Percentiles rank a stretch among this genome's conserved stretches.
Evolutionary conservation across 495 filamentous ascomycete genomes (phyloP).

Genomic region (Talaromyces ruber): DNA sequence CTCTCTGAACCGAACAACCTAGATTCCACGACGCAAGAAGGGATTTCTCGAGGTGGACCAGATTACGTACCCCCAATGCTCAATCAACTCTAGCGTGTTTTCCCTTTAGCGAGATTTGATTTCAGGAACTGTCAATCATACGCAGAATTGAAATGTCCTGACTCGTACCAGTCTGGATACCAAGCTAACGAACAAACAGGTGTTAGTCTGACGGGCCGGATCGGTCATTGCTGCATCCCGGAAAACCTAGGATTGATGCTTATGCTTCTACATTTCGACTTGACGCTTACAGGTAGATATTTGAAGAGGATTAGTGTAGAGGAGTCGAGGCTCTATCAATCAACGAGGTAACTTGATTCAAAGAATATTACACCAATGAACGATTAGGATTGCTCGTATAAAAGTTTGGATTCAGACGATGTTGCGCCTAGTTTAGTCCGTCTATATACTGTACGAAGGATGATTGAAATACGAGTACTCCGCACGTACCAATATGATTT

Average conservation of each 20-base stretch:
- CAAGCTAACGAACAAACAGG: not conserved
- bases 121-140: not conserved
- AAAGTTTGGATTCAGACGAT: not conserved
- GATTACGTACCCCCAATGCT: not conserved
- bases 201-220: constrained; percentile 1
- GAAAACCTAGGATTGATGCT: not conserved
- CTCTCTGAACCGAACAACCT: not conserved
- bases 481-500: not conserved
- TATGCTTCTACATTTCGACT: not conserved
- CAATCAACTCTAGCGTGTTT: not conserved
- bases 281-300: not conserved
- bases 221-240: not conserved
- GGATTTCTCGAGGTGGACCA: not conserved
- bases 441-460: not conserved
- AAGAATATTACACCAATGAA: not conserved
- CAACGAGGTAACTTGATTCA: not conserved
- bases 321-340: not conserved
- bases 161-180: not conserved
- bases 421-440: not conserved
- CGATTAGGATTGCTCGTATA: not conserved
- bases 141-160: not conserved
- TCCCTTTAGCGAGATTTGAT: not conserved
- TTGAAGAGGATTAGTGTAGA: not conserved
- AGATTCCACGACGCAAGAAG: not conserved
- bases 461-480: not conserved